Percentiles rank a stretch among this genome's conserved stretches.
Evolutionary conservation across 2,329 filamentous ascomycete genomes (phyloP).

Genomic region (Plectosphaerella plurivora): DNA sequence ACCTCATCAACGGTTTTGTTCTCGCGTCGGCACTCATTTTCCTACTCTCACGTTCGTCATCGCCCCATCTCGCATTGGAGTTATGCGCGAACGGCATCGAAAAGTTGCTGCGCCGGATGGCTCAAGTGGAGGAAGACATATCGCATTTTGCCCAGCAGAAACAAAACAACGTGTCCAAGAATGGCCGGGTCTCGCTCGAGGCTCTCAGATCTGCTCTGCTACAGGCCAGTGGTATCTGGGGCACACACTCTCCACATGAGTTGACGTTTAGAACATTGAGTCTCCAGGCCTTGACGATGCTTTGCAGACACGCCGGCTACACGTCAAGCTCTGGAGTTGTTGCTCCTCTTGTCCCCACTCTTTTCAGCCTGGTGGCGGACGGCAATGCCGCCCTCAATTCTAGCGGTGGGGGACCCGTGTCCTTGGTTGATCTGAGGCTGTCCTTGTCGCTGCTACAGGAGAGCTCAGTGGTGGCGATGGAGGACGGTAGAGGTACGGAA

Average conservation of each 20-base stretch:
- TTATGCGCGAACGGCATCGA: constrained; percentile 51
- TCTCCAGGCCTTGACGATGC: constrained; percentile 48
- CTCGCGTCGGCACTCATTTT: constrained; percentile 60
- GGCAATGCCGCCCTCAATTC: constrained; percentile 1
- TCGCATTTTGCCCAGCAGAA: constrained; percentile 58
- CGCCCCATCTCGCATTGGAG: constrained; percentile 54
- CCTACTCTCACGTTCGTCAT: constrained; percentile 56
- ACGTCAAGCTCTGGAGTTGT: constrained; percentile 5
- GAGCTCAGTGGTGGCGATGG: constrained; percentile 43
- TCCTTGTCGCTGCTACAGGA: constrained; percentile 48
- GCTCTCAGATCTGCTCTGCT: constrained; percentile 50
- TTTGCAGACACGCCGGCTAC: constrained; percentile 2
- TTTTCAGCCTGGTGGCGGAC: constrained; percentile 13
- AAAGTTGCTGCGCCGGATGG: constrained; percentile 49
- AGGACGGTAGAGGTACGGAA: constrained; percentile 22
- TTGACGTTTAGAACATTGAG: constrained; percentile 45
- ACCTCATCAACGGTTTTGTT: constrained; percentile 58
- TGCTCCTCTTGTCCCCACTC: constrained; percentile 8
- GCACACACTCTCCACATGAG: constrained; percentile 17
- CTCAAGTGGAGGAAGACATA: constrained; percentile 52
- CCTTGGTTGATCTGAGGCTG: constrained; percentile 9
- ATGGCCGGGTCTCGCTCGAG: constrained; percentile 51
- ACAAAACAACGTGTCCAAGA: constrained; percentile 64
- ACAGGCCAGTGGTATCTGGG: constrained; percentile 48
- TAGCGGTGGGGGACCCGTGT: background rate